Conservation (phyloP, 2,329 filamentous ascomycete genomes). For the Calonectria pseudoreteaudii region DNA sequence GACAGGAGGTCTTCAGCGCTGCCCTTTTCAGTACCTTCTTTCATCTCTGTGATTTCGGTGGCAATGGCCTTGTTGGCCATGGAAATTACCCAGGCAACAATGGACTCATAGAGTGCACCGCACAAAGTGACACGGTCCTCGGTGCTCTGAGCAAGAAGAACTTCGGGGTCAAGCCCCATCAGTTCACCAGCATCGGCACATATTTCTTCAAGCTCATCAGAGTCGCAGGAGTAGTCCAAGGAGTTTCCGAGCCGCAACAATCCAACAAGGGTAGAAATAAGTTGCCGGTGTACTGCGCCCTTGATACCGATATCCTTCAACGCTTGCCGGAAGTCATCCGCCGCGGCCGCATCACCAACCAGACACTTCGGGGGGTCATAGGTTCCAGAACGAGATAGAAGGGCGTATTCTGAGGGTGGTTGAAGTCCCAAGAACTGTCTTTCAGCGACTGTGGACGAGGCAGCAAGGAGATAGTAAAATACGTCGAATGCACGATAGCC, state of each 20-base stretch:
- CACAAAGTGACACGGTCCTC: slow-evolving; percentile 87
- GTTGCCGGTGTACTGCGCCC: slow-evolving; percentile 80
- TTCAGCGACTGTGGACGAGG: slow-evolving; percentile 87
- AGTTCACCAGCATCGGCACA: slow-evolving; percentile 91
- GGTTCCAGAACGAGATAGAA: slow-evolving; percentile 86
- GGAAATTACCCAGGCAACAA: slow-evolving; percentile 93
- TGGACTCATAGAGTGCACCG: slow-evolving; percentile 91
- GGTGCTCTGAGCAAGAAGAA: slow-evolving; percentile 81
- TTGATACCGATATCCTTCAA: slow-evolving; percentile 95
- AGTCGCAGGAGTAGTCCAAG: slow-evolving; percentile 84
- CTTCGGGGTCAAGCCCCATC: slow-evolving; percentile 86
- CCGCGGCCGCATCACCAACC: slow-evolving; percentile 90
- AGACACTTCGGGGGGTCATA: slow-evolving; percentile 89
- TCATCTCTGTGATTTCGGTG: slow-evolving; percentile 76
- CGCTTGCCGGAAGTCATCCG: slow-evolving; percentile 89
- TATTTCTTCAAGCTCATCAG: slow-evolving; percentile 83
- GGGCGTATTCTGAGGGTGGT: slow-evolving; percentile 78
- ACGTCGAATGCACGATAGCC: slow-evolving; percentile 96
- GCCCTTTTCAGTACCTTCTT: slow-evolving; percentile 74
- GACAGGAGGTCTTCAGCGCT: slow-evolving; percentile 71
- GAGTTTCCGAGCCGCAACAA: slow-evolving; percentile 95
- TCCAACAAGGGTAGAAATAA: slow-evolving; percentile 88
- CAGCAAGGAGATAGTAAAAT: slow-evolving; percentile 95
- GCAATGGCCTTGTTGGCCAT: slow-evolving; percentile 90
- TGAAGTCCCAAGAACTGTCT: slow-evolving; percentile 88